Percentiles rank a stretch among this genome's conserved stretches.
Evolutionary conservation across 225 moss, liverwort and hornwort species (phyloP).

Genomic region (Polytrichum formosum): DNA sequence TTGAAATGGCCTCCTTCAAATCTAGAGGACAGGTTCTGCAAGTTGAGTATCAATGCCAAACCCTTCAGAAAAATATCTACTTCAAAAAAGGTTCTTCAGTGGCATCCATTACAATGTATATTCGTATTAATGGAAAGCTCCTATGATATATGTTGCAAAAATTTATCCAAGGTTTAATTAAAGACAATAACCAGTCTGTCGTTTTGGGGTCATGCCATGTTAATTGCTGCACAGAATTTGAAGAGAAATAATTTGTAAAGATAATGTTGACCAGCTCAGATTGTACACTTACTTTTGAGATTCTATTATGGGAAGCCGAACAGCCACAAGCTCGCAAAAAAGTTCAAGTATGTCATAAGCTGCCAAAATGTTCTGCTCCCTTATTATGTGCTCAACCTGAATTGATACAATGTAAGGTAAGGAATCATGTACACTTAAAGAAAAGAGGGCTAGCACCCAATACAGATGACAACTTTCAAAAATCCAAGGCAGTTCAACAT

Average conservation of each 20-base stretch:
- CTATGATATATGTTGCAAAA: too few relatives aligned
- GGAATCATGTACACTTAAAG: not conserved
- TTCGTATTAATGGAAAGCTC: too few relatives aligned
- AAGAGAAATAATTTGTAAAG: not conserved
- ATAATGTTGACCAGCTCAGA: not conserved
- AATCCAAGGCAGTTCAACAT: too few relatives aligned
- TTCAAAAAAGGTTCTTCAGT: not conserved
- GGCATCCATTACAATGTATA: not conserved
- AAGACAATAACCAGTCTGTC: too few relatives aligned
- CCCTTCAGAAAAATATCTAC: not conserved
- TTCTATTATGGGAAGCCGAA: constrained; percentile 66
- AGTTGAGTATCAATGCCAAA: not conserved
- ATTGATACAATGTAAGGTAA: too few relatives aligned
- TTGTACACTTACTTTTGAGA: constrained; percentile 46
- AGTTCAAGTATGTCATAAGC: constrained; percentile 64
- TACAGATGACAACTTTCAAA: too few relatives aligned
- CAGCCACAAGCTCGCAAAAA: constrained; percentile 62
- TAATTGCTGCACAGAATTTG: too few relatives aligned
- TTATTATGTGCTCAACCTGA: constrained; percentile 57
- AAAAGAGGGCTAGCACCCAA: not conserved
- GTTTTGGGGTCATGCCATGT: too few relatives aligned
- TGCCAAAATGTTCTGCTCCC: constrained; percentile 63
- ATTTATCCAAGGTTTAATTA: too few relatives aligned
- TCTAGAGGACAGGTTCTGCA: constrained; percentile 54
- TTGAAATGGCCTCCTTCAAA: constrained; percentile 55